Percentiles rank a stretch among this genome's conserved stretches.
These are phyloP conservation scores for Balamuthia mandrillaris DNA, from an alignment of 208 protist genomes.

Conservation along the genomic window DNA sequence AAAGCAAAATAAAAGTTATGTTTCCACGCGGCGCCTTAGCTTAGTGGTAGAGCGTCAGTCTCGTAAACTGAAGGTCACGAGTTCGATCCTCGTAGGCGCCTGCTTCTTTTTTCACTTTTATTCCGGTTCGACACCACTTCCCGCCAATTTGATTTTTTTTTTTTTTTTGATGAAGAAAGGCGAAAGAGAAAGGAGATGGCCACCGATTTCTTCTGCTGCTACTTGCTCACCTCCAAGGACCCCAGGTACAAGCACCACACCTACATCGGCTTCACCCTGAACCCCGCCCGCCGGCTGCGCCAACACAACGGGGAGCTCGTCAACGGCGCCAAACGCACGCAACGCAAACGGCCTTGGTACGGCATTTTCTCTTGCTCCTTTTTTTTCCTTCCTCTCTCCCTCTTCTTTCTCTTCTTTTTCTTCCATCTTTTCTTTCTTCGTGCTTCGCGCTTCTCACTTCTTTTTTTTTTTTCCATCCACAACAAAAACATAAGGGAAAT, in stretches of 20 bases:
- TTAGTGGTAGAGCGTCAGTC: too few relatives aligned
- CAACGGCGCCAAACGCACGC: conserved; percentile 12
- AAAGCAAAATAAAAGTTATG: too few relatives aligned
- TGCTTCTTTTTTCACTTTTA: too few relatives aligned
- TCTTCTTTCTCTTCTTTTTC: neutral
- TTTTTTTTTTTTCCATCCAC: neutral
- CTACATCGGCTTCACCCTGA: conserved; percentile 32
- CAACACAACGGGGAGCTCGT: conserved; percentile 43
- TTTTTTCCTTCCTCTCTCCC: neutral
- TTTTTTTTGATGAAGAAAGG: too few relatives aligned
- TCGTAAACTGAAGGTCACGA: too few relatives aligned
- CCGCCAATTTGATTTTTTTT: too few relatives aligned
- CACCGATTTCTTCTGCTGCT: conserved; percentile 24
- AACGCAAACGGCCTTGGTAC: conserved; percentile 12
- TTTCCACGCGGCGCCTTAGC: too few relatives aligned
- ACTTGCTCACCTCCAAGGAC: conserved; percentile 21
- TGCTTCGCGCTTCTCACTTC: neutral
- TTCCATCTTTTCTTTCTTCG: neutral
- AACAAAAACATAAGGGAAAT: neutral
- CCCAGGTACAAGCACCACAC: neutral
- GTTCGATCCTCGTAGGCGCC: too few relatives aligned
- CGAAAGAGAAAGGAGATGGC: too few relatives aligned
- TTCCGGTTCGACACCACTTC: too few relatives aligned
- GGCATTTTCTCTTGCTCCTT: too few relatives aligned
- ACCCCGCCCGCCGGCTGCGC: neutral